Evolutionary conservation across 768 basidiomycete genomes (phyloP).

Genomic region (Suillus cothurnatus): DNA sequence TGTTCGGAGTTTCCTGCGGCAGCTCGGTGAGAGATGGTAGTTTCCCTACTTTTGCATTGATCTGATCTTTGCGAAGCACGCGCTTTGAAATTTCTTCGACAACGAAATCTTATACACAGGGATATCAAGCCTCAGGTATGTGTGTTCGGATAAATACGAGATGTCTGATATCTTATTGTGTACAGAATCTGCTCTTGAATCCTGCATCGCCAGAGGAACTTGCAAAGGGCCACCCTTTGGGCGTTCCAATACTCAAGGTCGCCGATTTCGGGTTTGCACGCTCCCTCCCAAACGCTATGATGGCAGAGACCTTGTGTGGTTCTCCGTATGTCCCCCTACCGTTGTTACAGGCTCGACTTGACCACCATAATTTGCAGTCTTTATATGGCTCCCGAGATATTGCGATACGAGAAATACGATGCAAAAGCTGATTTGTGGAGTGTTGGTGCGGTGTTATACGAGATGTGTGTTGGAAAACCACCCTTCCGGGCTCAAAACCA

Average conservation of each 20-base stretch:
- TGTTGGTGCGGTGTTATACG: conserved; percentile 94
- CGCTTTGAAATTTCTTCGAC: conserved; percentile 89
- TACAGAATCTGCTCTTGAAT: conserved; percentile 85
- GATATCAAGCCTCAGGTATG: conserved; percentile 94
- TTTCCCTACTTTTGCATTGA: neutral
- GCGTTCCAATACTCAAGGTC: conserved; percentile 93
- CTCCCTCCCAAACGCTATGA: conserved; percentile 85
- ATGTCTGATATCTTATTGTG: conserved; percentile 11
- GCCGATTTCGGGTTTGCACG: conserved; percentile 99
- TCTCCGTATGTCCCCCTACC: conserved; percentile 71
- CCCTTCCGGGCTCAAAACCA: conserved; percentile 97
- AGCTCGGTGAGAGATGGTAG: conserved; percentile 62
- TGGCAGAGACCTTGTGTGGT: conserved; percentile 98
- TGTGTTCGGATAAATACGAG: neutral
- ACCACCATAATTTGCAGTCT: conserved; percentile 47
- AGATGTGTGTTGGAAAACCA: conserved; percentile 91
- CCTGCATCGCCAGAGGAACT: conserved; percentile 80
- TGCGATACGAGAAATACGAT: conserved; percentile 96
- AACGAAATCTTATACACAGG: conserved; percentile 89
- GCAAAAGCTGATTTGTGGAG: conserved; percentile 99
- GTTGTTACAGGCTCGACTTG: neutral
- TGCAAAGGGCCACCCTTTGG: conserved; percentile 85
- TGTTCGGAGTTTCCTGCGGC: conserved; percentile 89
- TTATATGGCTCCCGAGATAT: conserved; percentile 99
- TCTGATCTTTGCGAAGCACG: conserved; percentile 54